These are phyloP conservation scores for Neostapfia colusana DNA, from an alignment of 176 grass and related monocot genomes.

Conservation along the genomic window DNA sequence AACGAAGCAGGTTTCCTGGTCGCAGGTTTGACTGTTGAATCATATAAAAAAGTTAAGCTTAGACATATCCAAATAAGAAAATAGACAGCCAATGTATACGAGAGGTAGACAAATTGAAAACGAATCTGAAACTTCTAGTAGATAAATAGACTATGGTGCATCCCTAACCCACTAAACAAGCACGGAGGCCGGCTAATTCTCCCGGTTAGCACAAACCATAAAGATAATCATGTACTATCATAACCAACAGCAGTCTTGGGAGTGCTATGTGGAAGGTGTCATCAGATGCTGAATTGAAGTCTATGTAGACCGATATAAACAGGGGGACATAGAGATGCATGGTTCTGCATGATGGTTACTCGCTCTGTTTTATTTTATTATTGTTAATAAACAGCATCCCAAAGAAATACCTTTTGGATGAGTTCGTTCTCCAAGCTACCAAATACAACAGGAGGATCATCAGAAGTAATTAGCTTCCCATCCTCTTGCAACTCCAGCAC, in stretches of 20 bases:
- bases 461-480: conserved; percentile 77
- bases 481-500: conserved; percentile 94
- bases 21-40: conserved; percentile 64
- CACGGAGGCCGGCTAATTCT: not conserved
- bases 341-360: not conserved
- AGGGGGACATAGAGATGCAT: not conserved
- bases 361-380: not conserved
- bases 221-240: conserved; percentile 8
- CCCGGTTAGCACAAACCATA: not conserved
- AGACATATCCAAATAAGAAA: conserved; percentile 7
- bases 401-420: conserved; percentile 72
- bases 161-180: not conserved
- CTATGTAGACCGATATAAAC: not conserved
- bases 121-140: not conserved
- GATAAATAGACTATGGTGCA: not conserved
- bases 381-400: conserved; percentile 29
- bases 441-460: conserved; percentile 81
- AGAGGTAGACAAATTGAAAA: not conserved
- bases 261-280: too few relatives aligned
- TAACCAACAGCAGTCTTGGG: too few relatives aligned
- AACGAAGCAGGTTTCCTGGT: conserved; percentile 71
- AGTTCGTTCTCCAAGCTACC: conserved; percentile 65
- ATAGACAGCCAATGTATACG: not conserved
- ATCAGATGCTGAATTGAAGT: too few relatives aligned
- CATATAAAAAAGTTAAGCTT: conserved; percentile 7